Percentiles rank a stretch among this genome's conserved stretches.
Conservation (phyloP, 495 filamentous ascomycete genomes). For the Xylaria scruposa region DNA sequence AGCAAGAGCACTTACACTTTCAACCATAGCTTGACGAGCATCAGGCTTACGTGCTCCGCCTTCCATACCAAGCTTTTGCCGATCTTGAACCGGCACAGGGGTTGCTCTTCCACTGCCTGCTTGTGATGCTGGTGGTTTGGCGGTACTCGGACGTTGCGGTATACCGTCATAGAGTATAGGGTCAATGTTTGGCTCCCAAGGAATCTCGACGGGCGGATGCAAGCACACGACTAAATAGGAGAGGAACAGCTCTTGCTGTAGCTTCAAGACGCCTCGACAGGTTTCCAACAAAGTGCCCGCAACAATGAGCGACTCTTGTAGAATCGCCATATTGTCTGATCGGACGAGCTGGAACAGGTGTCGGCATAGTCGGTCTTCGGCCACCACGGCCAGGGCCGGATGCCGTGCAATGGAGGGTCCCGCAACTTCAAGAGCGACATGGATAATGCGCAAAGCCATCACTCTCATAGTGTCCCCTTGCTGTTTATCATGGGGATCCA, state of each 20-base stretch:
- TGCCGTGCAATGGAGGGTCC: slow-evolving; percentile 95
- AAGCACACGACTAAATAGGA: slow-evolving; percentile 94
- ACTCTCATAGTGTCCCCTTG: slow-evolving; percentile 95
- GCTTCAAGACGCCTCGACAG: slow-evolving; percentile 88
- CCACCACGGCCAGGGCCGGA: slow-evolving; percentile 83
- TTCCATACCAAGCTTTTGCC: slow-evolving; percentile 92
- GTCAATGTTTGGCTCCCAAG: slow-evolving; percentile 86
- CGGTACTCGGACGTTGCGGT: slow-evolving; percentile 84
- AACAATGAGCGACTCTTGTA: slow-evolving; percentile 90
- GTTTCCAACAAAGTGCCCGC: slow-evolving; percentile 90
- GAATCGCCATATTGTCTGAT: slow-evolving; percentile 91
- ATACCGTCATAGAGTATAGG: slow-evolving; percentile 93
- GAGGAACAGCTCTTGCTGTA: slow-evolving; percentile 96
- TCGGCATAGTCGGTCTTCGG: slow-evolving; percentile 91
- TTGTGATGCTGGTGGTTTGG: slow-evolving; percentile 81
- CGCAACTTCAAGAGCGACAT: slow-evolving; percentile 95
- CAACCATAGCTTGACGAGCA: slow-evolving; percentile 97
- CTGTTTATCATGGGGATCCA: slow-evolving; percentile 90
- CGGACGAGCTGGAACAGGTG: slow-evolving; percentile 96
- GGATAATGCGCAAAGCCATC: slow-evolving; percentile 96
- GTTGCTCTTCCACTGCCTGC: slow-evolving; percentile 83
- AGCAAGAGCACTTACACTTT: slow-evolving; percentile 88
- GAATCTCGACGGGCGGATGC: slow-evolving; percentile 91
- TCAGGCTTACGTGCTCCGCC: slow-evolving; percentile 91
- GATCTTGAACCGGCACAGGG: slow-evolving; percentile 90